A percentile compares a stretch with the other conserved stretches of the same genome.
Conservation (phyloP, 202 grass and related monocot genomes). For the Zoysia matrella region DNA sequence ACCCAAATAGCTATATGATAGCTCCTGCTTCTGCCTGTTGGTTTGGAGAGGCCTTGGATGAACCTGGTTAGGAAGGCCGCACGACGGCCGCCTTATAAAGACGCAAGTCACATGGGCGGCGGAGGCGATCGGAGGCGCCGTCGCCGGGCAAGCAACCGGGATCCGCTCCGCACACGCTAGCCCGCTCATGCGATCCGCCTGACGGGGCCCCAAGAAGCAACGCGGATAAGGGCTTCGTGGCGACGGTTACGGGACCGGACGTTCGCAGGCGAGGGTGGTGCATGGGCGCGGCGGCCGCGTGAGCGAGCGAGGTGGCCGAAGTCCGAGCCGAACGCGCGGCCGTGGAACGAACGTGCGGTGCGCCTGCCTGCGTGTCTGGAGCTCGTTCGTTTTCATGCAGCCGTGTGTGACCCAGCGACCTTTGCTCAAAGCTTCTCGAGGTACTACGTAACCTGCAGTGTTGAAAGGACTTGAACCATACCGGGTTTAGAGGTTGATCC, state of each 20-base stretch:
- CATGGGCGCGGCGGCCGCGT: no score
- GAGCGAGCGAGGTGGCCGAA: not conserved
- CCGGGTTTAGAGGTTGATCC: not conserved
- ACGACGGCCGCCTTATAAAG: no score
- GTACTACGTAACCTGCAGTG: conserved; percentile 2
- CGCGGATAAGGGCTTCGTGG: conserved; percentile 6
- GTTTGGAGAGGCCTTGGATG: not conserved
- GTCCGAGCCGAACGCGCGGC: not conserved
- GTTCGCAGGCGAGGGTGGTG: no score
- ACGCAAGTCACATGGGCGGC: no score
- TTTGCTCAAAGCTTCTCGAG: not conserved
- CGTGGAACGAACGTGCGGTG: no score
- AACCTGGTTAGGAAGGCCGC: no score
- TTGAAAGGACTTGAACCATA: not conserved
- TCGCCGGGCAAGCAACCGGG: not conserved
- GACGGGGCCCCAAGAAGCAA: conserved; percentile 9
- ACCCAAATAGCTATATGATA: no score
- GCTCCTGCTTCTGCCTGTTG: not conserved
- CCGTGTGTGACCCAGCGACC: not conserved
- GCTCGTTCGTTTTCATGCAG: conserved; percentile 1
- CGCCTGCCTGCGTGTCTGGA: no score
- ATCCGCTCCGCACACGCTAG: conserved; percentile 15
- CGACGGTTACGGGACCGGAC: conserved; percentile 4
- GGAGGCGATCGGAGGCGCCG: not conserved
- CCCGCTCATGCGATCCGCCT: conserved; percentile 44